A percentile compares a stretch with the other conserved stretches of the same genome.
phyloP scores from a whole-genome alignment of 495 filamentous ascomycete species.

The Neurospora cerealis region DNA sequence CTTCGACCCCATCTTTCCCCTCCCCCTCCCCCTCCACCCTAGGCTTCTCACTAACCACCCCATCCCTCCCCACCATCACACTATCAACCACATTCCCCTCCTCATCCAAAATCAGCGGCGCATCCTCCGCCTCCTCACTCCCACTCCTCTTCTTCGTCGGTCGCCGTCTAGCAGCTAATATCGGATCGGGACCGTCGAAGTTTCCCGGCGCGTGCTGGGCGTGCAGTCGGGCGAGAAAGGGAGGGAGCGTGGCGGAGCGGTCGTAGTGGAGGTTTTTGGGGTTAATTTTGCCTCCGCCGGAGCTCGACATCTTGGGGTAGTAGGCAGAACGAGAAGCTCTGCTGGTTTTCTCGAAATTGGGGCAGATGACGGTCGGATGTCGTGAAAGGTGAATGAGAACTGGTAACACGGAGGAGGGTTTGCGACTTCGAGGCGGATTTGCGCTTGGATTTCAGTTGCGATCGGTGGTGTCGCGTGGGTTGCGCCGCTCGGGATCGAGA shows the following conservation, averaged over 20 bases:
- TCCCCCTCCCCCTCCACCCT: slow-evolving; percentile 1
- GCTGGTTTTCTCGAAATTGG: no score
- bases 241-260: slow-evolving; percentile 29
- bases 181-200: slow-evolving; percentile 28
- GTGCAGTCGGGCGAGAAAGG: slow-evolving; percentile 43
- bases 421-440: no score
- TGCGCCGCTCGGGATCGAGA: no score
- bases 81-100: slow-evolving; percentile 30
- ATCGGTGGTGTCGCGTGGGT: no score
- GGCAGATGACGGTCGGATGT: no score
- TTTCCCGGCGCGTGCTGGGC: slow-evolving; percentile 23
- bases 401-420: no score
- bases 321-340: no score
- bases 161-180: slow-evolving; percentile 31
- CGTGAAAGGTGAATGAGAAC: no score
- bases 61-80: slow-evolving; percentile 25
- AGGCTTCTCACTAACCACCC: slow-evolving; percentile 17
- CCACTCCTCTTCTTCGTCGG: slow-evolving; percentile 27
- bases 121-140: slow-evolving; percentile 41
- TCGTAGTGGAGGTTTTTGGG: slow-evolving; percentile 46
- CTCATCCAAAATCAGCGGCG: slow-evolving; percentile 37
- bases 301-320: neutral
- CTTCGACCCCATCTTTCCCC: no score
- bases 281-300: slow-evolving; percentile 29
- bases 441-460: no score